Percentiles rank a stretch among this genome's conserved stretches.
Conservation (phyloP, 2,329 filamentous ascomycete species). For the Ascochyta clinopodiicola region DNA sequence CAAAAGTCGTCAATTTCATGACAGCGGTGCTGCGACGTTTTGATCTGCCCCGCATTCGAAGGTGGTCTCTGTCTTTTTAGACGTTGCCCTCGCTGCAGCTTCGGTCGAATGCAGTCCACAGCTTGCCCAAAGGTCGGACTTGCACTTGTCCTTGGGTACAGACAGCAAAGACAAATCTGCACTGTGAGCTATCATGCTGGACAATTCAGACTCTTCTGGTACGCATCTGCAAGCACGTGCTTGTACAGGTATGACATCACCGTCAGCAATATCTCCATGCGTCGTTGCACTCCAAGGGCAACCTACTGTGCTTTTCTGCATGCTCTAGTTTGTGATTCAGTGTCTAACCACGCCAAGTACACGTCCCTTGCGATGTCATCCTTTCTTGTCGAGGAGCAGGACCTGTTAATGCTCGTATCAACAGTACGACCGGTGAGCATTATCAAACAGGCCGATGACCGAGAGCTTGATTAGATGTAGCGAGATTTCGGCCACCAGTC, state of each 20-base stretch:
- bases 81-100: neutral
- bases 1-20: constrained; percentile 8
- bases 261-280: no score
- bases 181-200: neutral
- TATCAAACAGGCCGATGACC: neutral
- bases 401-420: no score
- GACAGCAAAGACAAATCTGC: neutral
- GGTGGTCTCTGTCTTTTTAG: neutral
- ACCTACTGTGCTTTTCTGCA: neutral
- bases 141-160: neutral
- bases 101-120: neutral
- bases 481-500: neutral
- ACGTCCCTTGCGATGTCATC: no score
- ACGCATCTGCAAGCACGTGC: neutral
- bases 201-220: neutral
- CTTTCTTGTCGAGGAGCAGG: no score
- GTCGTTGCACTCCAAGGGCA: neutral
- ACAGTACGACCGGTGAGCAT: neutral
- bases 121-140: no score
- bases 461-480: neutral
- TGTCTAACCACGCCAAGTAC: no score
- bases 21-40: neutral
- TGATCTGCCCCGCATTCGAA: neutral
- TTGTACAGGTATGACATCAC: neutral
- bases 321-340: neutral